Base-by-base conservation (phyloP, 1,139 yeast species). In the Scheffersomyces segobiensis region DNA sequence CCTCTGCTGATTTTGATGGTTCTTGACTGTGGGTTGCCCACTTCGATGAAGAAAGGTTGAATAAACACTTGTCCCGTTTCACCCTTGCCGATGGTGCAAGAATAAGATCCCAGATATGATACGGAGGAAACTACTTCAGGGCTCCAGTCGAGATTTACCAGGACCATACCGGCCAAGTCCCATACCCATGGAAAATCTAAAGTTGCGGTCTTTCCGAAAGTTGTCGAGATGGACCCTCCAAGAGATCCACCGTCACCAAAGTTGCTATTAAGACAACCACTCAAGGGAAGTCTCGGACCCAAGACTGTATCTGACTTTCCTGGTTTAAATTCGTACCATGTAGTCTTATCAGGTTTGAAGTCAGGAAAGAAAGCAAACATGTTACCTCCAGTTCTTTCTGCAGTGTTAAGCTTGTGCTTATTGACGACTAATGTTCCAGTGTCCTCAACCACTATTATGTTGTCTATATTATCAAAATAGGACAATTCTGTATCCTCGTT, bases 211-310 rank as follows among this genome's bases (percentile, higher is more conserved):
- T 53, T 50, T 1, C 73, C 74, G 52, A 70, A 50, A 6, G 54
- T 57, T 17, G 58, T 59, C 1, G 63, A 20, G 48, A 67, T 61
- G 19, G 62, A 22, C 1, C 70, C 72, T 0, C 57, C 46, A 8
- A 71, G 46, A 6, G 58, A 17, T 1, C 73, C 73, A 2, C 73
- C 74, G 50, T 64, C 67, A 1, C 75, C 75, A 42, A 59, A 61
- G 10, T 32, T 47, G 48, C 49, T 60, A 55, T 62, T 62, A 52
- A 70, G 62, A 52, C 73, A 70, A 8, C 70, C 72, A 1, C 70
- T 60, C 3, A 70, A 32, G 0, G 73, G 67, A 2, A 58, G 39
- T 12, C 56, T 55, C 12, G 59, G 59, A 2, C 71, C 70, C 17
- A 59, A 39, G 7, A 55, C 59, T 0, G 55, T 53, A 3, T 50